Evolutionary conservation across 2,329 filamentous ascomycete species (phyloP), one percentile per base, ranked within the genome.

Genomic region (Metarhizium sp.): DNA sequence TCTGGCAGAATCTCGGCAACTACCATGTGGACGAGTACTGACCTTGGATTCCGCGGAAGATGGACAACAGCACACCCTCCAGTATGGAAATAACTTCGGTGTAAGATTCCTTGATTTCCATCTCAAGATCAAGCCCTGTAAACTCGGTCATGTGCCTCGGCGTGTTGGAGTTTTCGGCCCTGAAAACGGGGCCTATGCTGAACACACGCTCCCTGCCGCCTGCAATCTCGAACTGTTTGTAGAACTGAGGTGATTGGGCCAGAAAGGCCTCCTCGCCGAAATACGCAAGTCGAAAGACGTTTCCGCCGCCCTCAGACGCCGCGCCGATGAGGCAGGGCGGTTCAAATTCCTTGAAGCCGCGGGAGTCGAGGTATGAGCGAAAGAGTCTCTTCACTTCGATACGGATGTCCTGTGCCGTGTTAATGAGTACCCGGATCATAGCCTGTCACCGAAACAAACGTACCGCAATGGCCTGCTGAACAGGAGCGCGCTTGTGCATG

Each of bases 241-340:
- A 92, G 63, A 94, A 87, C 67, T 94, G 89, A 6, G 89, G 90
- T 6, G 83, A 87, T 69, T 92, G 88, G 6, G 89, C 89, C 20
- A 94, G 78, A 68, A 78, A 94, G 1, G 90, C 92, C 61, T 87
- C 82, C 66, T 87, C 83, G 62, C 87, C 89, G 70, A 97, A 97
- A 74, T 97, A 97, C 47, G 86, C 85, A 63, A 97, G 78, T 63
- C 86, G 80, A 71, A 99, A 97, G 45, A 97, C 92, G 68, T 92
- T 95, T 62, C 85, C 85, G 61, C 94, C 94, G 64, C 94, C 92
- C 74, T 99, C 94, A 4, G 90, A 94, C 4, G 94, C 88, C 14
- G 92, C 88, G 51, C 87, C 92, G 55, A 95, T 89, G 47, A 99
- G 78, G 70, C 91, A 92, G 10, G 94, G 91, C 2, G 92, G 88